phyloP scores from a whole-genome alignment of 176 grass and related monocot species.

The Puccinellia tenuiflora region DNA sequence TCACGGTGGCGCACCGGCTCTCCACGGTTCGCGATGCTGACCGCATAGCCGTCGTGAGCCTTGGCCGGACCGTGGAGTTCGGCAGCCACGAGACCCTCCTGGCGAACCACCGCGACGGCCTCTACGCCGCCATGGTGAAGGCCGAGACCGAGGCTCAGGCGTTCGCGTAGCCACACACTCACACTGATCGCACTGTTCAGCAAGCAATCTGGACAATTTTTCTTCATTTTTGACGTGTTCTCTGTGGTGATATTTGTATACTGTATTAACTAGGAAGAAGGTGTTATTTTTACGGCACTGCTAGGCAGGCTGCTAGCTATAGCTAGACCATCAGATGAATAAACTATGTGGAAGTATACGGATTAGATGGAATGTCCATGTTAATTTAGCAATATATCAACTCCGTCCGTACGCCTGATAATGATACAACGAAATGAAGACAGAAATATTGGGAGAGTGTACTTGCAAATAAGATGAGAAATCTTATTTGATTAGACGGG shows the following conservation, averaged over 20 bases:
- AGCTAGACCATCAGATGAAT: slow-evolving; percentile 5
- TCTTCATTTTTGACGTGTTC: background rate
- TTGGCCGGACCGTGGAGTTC: slow-evolving; percentile 21
- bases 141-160: slow-evolving; percentile 45
- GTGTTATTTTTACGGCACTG: background rate
- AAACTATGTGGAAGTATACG: background rate
- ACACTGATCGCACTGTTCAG: background rate
- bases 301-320: background rate
- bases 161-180: slow-evolving; percentile 17
- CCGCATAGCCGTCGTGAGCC: slow-evolving; percentile 46
- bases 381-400: background rate
- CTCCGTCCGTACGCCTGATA: slow-evolving; percentile 8
- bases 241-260: background rate
- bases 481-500: slow-evolving; percentile 15
- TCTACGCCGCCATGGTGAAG: slow-evolving; percentile 52
- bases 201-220: background rate
- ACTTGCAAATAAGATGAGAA: slow-evolving; percentile 23
- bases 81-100: slow-evolving; percentile 32
- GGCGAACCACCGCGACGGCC: slow-evolving; percentile 8
- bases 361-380: slow-evolving; percentile 35
- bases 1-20: slow-evolving; percentile 54
- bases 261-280: background rate
- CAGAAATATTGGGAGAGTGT: background rate
- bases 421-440: slow-evolving; percentile 1
- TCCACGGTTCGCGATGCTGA: slow-evolving; percentile 44